Evolutionary conservation across 2,329 filamentous ascomycete genomes (phyloP).

Genomic region (Neonectria sp.): DNA sequence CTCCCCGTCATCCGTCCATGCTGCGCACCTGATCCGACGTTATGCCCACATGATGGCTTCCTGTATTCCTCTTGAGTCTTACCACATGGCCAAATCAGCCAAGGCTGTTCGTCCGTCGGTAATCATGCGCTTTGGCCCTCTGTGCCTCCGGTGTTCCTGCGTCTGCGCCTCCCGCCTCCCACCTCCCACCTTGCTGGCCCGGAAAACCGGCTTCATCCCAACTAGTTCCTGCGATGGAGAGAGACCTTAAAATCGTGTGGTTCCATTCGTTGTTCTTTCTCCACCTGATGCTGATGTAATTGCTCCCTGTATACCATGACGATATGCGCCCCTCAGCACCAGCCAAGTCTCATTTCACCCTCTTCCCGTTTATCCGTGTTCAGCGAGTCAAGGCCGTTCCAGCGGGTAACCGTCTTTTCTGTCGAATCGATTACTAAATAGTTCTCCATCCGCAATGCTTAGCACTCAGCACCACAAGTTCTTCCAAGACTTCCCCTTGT

Average conservation of each 20-base stretch:
- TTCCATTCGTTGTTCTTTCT: not conserved
- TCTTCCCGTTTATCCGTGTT: not conserved
- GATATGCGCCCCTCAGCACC: slow-evolving; percentile 3
- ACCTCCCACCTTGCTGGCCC: slow-evolving; percentile 2
- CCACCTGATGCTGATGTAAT: not conserved
- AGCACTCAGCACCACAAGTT: too few species aligned
- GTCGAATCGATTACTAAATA: not conserved
- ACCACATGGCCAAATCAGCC: slow-evolving; percentile 3
- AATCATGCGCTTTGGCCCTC: not conserved
- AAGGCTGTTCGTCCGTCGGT: not conserved
- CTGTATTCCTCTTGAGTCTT: not conserved
- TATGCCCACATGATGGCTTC: not conserved
- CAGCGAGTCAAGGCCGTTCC: not conserved
- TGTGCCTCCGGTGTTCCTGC: not conserved
- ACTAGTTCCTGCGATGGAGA: not conserved
- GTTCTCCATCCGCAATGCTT: not conserved
- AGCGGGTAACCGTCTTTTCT: not conserved
- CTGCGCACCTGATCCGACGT: not conserved
- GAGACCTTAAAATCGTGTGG: not conserved
- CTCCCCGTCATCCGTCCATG: not conserved
- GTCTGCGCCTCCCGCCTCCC: not conserved
- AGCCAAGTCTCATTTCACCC: not conserved
- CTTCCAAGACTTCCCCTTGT: not conserved
- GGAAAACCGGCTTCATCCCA: slow-evolving; percentile 7
- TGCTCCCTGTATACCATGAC: not conserved